phyloP scores from a whole-genome alignment of 305 asterid genomes.

The Andrographis paniculata region DNA sequence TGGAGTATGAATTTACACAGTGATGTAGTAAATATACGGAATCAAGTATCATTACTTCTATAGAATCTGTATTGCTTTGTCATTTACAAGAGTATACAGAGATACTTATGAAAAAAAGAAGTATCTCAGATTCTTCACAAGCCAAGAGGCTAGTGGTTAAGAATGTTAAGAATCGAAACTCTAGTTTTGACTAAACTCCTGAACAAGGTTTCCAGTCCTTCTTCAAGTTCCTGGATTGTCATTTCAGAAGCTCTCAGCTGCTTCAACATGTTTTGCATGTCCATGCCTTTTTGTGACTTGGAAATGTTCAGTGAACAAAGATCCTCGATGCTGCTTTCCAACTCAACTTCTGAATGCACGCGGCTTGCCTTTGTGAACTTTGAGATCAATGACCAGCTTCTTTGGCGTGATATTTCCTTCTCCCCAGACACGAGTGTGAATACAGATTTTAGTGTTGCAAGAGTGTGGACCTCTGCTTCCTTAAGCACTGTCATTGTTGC shows the following conservation, averaged over 20 bases:
- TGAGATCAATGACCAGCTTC: slow-evolving; percentile 16
- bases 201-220: background rate
- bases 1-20: too few species aligned
- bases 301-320: slow-evolving; percentile 12
- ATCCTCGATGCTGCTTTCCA: slow-evolving; percentile 8
- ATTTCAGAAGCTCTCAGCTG: background rate
- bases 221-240: slow-evolving; percentile 1
- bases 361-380: slow-evolving; percentile 5
- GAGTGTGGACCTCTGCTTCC: background rate
- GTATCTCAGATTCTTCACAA: background rate
- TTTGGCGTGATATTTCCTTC: slow-evolving; percentile 19
- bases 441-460: background rate
- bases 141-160: background rate
- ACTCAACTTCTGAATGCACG: too few species aligned
- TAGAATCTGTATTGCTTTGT: background rate
- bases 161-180: background rate
- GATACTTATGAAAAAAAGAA: background rate
- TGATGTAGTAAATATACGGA: too few species aligned
- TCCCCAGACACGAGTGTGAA: slow-evolving; percentile 12
- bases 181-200: background rate
- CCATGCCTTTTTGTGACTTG: slow-evolving; percentile 11
- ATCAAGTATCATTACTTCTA: too few species aligned
- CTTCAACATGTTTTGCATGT: background rate
- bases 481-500: background rate
- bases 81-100: slow-evolving; percentile 3